Base-by-base conservation (phyloP, 2,329 filamentous ascomycete species). In the Nemania diffusa region DNA sequence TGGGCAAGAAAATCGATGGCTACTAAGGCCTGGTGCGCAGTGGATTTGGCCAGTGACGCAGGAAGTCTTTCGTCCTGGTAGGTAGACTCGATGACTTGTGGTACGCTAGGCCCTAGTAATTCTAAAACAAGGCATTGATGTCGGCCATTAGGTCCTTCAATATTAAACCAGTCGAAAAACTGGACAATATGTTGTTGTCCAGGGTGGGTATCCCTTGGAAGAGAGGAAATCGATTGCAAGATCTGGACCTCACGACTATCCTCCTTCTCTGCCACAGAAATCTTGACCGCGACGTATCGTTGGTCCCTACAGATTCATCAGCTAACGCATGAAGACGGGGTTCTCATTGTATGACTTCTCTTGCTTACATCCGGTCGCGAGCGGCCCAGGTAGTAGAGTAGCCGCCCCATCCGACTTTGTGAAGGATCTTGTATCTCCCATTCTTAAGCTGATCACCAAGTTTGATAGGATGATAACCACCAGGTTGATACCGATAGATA, bases 401-500 rank as follows among this genome's bases (percentile, higher is more conserved):
- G 48, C 63, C 58, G 24, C 71, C 70, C 40, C 60, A 57, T 53
- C 71, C 71, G 9, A 74, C 55, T 27, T 72, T 74, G 24, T 72
- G 71, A 3, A 72, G 24, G 26, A 73, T 58, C 15, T 58, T 59
- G 37, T 73, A 74, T 20, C 68, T 50, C 40, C 57, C 60, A 8
- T 44, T n/a, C 17, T 67, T 64, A 22, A 73, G 57, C 6, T 44
- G 20, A 24, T 73, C 72, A 15, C 67, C 64, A 2, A 73, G 48
- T n/a, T n/a, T 34, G 24, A 73, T 34, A 27, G 72, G 70, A 51
- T 73, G 71, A 42, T 67, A 72, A 9, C 71, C 72, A 8, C 67
- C 69, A 17, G 63, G 48, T 8, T 44, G 22, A 48, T 73, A 74
- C 20, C 50, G 58, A 32, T 42, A 17, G 1, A 58, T 5, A 6